Evolutionary conservation across 2,329 filamentous ascomycete genomes (phyloP), one percentile per base, ranked within the genome.

Genomic region (Thelonectria rubi): DNA sequence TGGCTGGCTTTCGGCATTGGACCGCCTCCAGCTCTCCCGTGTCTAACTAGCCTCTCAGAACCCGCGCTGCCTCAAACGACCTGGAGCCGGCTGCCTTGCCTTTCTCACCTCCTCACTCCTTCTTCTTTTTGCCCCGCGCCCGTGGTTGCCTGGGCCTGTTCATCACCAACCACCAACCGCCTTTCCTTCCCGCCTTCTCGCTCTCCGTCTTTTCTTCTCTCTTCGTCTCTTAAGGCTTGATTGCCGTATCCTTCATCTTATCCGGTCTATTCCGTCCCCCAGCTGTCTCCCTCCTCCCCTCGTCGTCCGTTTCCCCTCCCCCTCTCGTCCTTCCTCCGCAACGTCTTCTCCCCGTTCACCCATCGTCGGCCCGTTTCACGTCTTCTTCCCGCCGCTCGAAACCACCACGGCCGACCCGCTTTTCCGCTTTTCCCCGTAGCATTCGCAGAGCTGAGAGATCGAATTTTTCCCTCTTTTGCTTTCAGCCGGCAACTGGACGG

Each of bases 401-500:
- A 47, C 45, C 60, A 46, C 58, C 20, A 14, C 20, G 32, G n/a
- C 52, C 11, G 32, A 55, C 55, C 52, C 58, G 54, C 37, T 55
- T 64, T 64, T 61, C 50, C 49, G 40, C 40, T 51, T 17, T 34
- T 37, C 39, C 32, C 32, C 32, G 9, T 34, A 11, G 32, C 32
- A 24, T 24, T 24, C 24, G 24, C 24, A 24, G 24, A 24, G 4
- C 4, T 24, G 24, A 34, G 46, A 52, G 39, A 50, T 60, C 55
- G 64, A 51, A 64, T 57, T 57, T 60, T 69, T 67, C 70, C 26
- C 24, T 58, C 61, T 58, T 55, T 45, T 11, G 9, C 47, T 58
- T 59, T 50, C 55, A 51, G 51, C 42, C 70, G 70, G 61, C 70
- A 68, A 42, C 52, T 72, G 47, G 64, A 65, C 65, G 54, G 62